A percentile compares a stretch with the other conserved stretches of the same genome.
Conservation (phyloP, 129 eudicot genomes). For the Escallonia rubra region DNA sequence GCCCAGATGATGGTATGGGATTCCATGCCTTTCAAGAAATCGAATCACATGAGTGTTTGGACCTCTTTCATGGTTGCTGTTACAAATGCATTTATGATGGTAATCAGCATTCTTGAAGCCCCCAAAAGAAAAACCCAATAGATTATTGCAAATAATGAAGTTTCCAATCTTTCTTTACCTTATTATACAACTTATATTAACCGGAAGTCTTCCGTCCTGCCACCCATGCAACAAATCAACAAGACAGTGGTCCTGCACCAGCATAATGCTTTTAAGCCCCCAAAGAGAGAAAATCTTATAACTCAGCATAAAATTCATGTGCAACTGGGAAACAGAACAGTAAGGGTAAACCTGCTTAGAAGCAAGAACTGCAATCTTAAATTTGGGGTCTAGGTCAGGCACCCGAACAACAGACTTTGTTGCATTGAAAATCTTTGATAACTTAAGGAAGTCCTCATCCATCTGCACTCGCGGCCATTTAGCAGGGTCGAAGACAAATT, state of each 20-base stretch:
- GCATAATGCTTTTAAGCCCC: background rate
- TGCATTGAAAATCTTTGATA: slow-evolving; percentile 66
- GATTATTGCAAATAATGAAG: background rate
- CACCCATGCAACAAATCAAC: slow-evolving; percentile 86
- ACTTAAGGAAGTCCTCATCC: slow-evolving; percentile 67
- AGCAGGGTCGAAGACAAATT: slow-evolving; percentile 65
- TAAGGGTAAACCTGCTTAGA: slow-evolving; percentile 68
- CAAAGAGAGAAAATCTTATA: too few species aligned
- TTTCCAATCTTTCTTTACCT: slow-evolving; percentile 38
- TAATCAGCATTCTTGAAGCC: slow-evolving; percentile 4
- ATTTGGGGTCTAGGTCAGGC: slow-evolving; percentile 69
- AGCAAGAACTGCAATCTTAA: slow-evolving; percentile 78
- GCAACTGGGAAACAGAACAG: too few species aligned
- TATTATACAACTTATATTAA: slow-evolving; percentile 63
- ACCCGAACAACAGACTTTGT: slow-evolving; percentile 73
- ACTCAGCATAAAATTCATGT: too few species aligned
- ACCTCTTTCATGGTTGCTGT: slow-evolving; percentile 83
- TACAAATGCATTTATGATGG: slow-evolving; percentile 11
- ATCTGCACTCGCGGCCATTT: slow-evolving; percentile 86
- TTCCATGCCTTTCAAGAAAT: slow-evolving; percentile 76
- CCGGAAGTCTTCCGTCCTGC: slow-evolving; percentile 91
- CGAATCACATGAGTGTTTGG: slow-evolving; percentile 79
- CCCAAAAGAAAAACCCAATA: too few species aligned
- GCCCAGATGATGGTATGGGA: slow-evolving; percentile 62
- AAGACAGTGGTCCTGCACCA: slow-evolving; percentile 86